These are phyloP conservation scores for Pseudogymnoascus sp. DNA, from an alignment of 2,329 filamentous ascomycete genomes.

Conservation along the genomic window DNA sequence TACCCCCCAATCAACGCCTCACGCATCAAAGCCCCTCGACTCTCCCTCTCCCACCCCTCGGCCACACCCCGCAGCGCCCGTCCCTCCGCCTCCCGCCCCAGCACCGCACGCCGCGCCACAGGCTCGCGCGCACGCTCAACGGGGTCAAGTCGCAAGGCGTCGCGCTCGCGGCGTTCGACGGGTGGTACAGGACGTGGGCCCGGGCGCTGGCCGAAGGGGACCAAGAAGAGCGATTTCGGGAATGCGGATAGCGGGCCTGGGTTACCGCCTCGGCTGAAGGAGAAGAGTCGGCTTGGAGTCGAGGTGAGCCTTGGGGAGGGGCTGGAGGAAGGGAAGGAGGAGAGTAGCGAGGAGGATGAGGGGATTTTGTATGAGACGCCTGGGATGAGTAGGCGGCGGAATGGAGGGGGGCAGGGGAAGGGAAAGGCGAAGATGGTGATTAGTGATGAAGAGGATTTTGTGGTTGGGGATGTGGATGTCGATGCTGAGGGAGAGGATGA, in stretches of 20 bases:
- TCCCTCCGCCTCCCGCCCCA: slow-evolving; percentile 12
- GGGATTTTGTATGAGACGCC: slow-evolving; percentile 24
- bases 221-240: slow-evolving; percentile 59
- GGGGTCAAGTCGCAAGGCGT: slow-evolving; percentile 19
- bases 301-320: slow-evolving; percentile 24
- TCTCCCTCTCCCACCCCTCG: slow-evolving; percentile 19
- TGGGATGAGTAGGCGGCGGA: slow-evolving; percentile 13
- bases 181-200: slow-evolving; percentile 57
- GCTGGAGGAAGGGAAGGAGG: slow-evolving; percentile 10
- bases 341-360: slow-evolving; percentile 15
- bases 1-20: slow-evolving; percentile 58
- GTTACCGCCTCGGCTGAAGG: slow-evolving; percentile 41
- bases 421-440: slow-evolving; percentile 15
- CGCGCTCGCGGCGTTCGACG: slow-evolving; percentile 42
- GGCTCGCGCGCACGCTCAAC: slow-evolving; percentile 19
- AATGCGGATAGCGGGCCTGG: slow-evolving; percentile 58
- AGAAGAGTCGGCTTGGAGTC: slow-evolving; percentile 25
- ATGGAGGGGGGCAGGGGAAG: slow-evolving; percentile 15
- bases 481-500: slow-evolving; percentile 24
- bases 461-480: slow-evolving; percentile 15
- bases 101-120: slow-evolving; percentile 29
- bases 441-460: slow-evolving; percentile 28
- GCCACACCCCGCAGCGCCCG: slow-evolving; percentile 15
- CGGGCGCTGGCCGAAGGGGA: slow-evolving; percentile 58
- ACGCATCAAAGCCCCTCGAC: slow-evolving; percentile 31